These are phyloP conservation scores for Cladosporium halotolerans DNA, from an alignment of 2,329 filamentous ascomycete genomes.

Conservation along the genomic window DNA sequence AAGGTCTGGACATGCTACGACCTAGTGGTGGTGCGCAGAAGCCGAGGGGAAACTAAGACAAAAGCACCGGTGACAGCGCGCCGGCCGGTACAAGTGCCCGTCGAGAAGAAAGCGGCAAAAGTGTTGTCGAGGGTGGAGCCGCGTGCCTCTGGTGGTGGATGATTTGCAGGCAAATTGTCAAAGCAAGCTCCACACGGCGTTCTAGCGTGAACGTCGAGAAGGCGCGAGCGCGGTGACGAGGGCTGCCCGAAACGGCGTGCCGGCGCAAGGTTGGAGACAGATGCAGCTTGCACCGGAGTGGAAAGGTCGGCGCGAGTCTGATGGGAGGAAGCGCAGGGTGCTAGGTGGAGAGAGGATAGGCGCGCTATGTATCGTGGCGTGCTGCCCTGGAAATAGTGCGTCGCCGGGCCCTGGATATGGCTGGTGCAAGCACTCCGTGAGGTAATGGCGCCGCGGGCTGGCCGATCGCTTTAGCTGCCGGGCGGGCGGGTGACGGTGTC, in stretches of 20 bases:
- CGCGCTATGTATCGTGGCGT: slow-evolving; percentile 28
- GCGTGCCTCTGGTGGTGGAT: slow-evolving; percentile 39
- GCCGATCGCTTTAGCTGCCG: slow-evolving; percentile 27
- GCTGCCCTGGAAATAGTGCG: slow-evolving; percentile 32
- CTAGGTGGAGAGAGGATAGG: slow-evolving; percentile 25
- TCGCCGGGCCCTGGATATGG: slow-evolving; percentile 26
- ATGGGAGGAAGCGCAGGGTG: slow-evolving; percentile 17
- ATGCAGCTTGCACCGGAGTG: slow-evolving; percentile 21
- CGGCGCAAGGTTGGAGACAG: slow-evolving; percentile 20
- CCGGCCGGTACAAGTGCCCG: slow-evolving; percentile 31
- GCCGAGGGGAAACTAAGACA: slow-evolving; percentile 26
- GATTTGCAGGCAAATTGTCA: slow-evolving; percentile 40
- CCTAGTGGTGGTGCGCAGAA: slow-evolving; percentile 17
- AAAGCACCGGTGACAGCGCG: slow-evolving; percentile 30
- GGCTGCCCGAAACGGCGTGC: slow-evolving; percentile 25
- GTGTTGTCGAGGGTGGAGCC: slow-evolving; percentile 30
- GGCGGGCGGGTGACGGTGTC: slow-evolving; percentile 17
- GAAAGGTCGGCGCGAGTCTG: slow-evolving; percentile 21
- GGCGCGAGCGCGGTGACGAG: slow-evolving; percentile 14
- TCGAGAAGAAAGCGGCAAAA: slow-evolving; percentile 25
- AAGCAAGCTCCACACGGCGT: slow-evolving; percentile 27
- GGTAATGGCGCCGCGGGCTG: slow-evolving; percentile 26
- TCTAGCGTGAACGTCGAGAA: slow-evolving; percentile 26
- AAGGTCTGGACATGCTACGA: slow-evolving; percentile 44
- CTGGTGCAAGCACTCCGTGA: slow-evolving; percentile 27